Evolutionary conservation across 441 rosid species (phyloP), one percentile per base, ranked within the genome.

Genomic region (Erodium chrysanthum): DNA sequence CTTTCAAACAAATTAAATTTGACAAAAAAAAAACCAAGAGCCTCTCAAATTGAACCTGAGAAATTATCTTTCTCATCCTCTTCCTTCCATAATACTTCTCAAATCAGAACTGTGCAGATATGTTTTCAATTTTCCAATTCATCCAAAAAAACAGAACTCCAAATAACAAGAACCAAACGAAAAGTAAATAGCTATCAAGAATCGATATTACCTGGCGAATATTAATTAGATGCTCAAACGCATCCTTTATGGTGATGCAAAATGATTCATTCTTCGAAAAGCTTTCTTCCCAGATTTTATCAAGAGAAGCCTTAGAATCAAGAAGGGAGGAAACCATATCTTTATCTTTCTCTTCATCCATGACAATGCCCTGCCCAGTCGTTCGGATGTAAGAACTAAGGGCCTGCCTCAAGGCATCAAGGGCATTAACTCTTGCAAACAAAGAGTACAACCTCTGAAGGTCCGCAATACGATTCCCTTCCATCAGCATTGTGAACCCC

Each of bases 301-400:
- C 99, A 75, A 94, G 94, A 23, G 90, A 85, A 66, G 84, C 88
- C 86, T 91, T 94, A 74, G 90, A 91, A 70, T 90, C 97, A 81
- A 94, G 78, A 63, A 91, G 75, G 48, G 92, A 83, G 29, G 85
- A 79, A 71, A 91, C 99, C 97, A 94, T 94, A 68, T 91, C 99
- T 74, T 94, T 94, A 72, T 94, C 99, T 78, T 91, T 94, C 81
- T 94, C 99, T 77, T 94, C 97, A 83, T 94, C 99, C 96, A 91
- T 83, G 69, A 91, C 86, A 44, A 86, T 79, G 73, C 87, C 80
- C 74, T 91, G 89, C 66, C 97, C 99, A 42, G 91, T 86, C 83
- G 82, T 87, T 60, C 96, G 88, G 50, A 87, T 84, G 77, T 90
- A 91, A 11, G 83, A 76, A 71, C 86, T 90, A 63, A 94, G 85